Evolutionary conservation across 2,329 filamentous ascomycete genomes (phyloP).

Genomic region (Scleromitrula shiraiana): DNA sequence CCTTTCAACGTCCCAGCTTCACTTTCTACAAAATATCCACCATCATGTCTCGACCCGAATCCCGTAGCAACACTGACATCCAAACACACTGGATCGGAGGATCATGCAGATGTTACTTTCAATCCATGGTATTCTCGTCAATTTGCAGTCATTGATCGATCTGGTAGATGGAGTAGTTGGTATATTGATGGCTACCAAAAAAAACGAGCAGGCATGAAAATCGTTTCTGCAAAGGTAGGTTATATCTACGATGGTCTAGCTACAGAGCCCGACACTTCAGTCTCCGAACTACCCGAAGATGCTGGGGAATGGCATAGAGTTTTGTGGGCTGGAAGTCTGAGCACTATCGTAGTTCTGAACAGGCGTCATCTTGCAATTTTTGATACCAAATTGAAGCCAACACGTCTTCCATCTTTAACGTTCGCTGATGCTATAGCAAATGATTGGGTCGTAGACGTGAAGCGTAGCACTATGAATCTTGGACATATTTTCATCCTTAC

Average conservation of each 20-base stretch:
- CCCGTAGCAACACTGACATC: slow-evolving; percentile 45
- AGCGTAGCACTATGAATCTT: slow-evolving; percentile 37
- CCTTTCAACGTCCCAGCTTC: slow-evolving; percentile 5
- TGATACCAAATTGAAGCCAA: slow-evolving; percentile 20
- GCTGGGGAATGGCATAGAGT: slow-evolving; percentile 41
- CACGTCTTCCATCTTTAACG: slow-evolving; percentile 15
- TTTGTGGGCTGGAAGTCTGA: slow-evolving; percentile 39
- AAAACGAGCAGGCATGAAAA: slow-evolving; percentile 9
- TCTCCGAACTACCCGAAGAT: slow-evolving; percentile 5
- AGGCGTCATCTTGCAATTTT: slow-evolving; percentile 29
- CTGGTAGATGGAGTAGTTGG: slow-evolving; percentile 62
- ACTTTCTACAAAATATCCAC: slow-evolving; percentile 15
- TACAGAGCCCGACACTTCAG: slow-evolving; percentile 1
- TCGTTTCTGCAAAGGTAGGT: slow-evolving; percentile 19
- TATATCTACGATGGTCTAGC: slow-evolving; percentile 20
- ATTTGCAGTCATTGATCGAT: slow-evolving; percentile 57
- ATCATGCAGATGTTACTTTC: slow-evolving; percentile 58
- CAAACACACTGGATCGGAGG: slow-evolving; percentile 43
- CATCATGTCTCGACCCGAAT: slow-evolving; percentile 48
- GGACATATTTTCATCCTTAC: slow-evolving; percentile 51
- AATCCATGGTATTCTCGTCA: slow-evolving; percentile 53
- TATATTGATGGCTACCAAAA: slow-evolving; percentile 32
- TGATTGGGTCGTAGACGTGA: slow-evolving; percentile 52
- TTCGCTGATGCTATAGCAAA: slow-evolving; percentile 14
- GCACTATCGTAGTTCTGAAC: slow-evolving; percentile 39